Evolutionary conservation across 148 eudicot species (phyloP), one percentile per base, ranked within the genome.

Genomic region (Amaranthus cruentus): DNA sequence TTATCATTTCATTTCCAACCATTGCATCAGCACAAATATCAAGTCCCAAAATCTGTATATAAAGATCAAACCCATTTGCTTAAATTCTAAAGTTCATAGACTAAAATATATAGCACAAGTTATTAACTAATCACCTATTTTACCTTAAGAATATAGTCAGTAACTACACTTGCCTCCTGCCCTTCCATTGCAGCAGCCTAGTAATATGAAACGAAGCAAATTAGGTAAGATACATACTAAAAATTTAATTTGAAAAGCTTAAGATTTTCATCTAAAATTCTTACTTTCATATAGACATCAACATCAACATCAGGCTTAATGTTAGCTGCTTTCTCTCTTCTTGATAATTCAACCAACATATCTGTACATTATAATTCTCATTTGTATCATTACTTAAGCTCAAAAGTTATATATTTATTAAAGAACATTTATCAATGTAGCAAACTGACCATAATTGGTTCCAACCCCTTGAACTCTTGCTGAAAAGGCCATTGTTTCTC

Each of bases 81-180:
- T 14, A 59, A 49, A 67, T 5, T 42, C 47, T 38, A 7, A 50
- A 10, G 18, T 21, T 62, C 18, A 28, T 57, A 38, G 38, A 48
- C 28, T 5, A 28, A 28, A 28, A 28, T 28, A 28, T 28, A 28
- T 28, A 28, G 38, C 38, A 28, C 38, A 28, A 28, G 38, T 28
- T 28, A 28, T 0, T 7, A 9, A 42, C 48, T 42, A 6, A 4
- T 38, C 52, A 62, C 42, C 64, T n/a, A 51, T 28, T 28, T 72
- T 76, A 81, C 97, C 98, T 93, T 93, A 59, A 93, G 82, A 78
- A 89, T 77, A 74, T 91, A 93, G 57, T 93, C 91, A 70, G 89
- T 91, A 0, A 87, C 87, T 18, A 91, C 89, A 85, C 84, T 93
- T 43, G 85, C 79, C 68, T 93, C 92, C 72, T 91, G 93, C 50